A percentile compares a stretch with the other conserved stretches of the same genome.
Evolutionary conservation across 202 grass and related monocot genomes (phyloP).

Genomic region (Setaria italica): DNA sequence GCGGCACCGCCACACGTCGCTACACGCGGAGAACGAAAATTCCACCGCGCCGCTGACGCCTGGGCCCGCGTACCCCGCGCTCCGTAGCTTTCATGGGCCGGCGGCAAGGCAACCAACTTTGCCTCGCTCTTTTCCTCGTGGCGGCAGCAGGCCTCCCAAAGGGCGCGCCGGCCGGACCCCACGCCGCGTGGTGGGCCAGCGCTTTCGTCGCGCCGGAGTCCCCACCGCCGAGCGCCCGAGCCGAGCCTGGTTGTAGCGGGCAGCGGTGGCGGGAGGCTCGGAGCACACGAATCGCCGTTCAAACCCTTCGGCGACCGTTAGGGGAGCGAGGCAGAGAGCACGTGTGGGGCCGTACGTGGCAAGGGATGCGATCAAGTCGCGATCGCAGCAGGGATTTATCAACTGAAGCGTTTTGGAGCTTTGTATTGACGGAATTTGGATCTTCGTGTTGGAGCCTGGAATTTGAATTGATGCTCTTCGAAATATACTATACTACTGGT

Average conservation of each 20-base stretch:
- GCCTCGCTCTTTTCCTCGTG: constrained; percentile 29
- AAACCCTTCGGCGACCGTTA: constrained; percentile 47
- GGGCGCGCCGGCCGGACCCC: constrained; percentile 47
- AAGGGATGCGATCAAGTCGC: constrained; percentile 3
- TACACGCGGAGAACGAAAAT: neutral
- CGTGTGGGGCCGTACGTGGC: constrained; percentile 4
- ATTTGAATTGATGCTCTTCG: constrained; percentile 21
- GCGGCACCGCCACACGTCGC: constrained; percentile 31
- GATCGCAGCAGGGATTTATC: neutral
- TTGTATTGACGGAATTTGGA: neutral
- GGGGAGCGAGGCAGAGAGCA: neutral
- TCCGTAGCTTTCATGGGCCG: constrained; percentile 48
- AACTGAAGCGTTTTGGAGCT: neutral
- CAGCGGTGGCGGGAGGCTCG: neutral
- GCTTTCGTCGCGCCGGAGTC: constrained; percentile 25
- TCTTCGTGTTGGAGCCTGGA: constrained; percentile 8
- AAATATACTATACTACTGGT: neutral
- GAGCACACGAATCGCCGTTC: constrained; percentile 27
- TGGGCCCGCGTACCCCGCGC: neutral
- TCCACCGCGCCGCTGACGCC: constrained; percentile 7
- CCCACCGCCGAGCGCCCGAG: neutral
- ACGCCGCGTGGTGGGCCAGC: neutral
- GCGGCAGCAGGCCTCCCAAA: constrained; percentile 42
- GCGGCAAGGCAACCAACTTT: constrained; percentile 40
- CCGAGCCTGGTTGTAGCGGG: neutral